Conservation (phyloP, 192 early-diverging fungal species). For the Coemansia sp. region DNA sequence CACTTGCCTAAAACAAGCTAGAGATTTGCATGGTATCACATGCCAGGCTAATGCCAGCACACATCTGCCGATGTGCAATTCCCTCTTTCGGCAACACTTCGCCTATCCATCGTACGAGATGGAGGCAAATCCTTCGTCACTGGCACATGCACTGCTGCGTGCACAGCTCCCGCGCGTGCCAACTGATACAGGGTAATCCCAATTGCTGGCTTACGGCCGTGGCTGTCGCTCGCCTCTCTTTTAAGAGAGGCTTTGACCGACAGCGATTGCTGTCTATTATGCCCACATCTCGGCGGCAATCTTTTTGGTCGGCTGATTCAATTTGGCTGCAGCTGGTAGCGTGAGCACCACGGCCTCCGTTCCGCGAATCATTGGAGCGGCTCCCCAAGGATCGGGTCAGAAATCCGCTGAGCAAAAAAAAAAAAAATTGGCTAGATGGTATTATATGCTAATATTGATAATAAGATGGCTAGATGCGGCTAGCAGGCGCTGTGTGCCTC, state of each 20-base stretch:
- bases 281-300: background rate
- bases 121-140: background rate
- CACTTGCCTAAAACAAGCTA: slow-evolving; percentile 1
- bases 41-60: background rate
- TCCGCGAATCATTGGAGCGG: background rate
- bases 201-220: background rate
- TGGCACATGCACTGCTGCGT: background rate
- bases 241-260: background rate
- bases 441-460: background rate
- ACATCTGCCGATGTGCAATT: background rate
- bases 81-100: background rate
- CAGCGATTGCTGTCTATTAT: background rate
- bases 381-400: no score
- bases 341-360: background rate
- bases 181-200: background rate
- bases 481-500: slow-evolving; percentile 17
- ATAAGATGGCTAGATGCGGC: background rate
- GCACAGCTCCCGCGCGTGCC: background rate
- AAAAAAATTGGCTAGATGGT: background rate
- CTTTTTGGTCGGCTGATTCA: background rate
- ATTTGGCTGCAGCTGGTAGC: background rate
- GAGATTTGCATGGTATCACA: background rate
- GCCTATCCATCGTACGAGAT: background rate
- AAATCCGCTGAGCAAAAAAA: background rate
- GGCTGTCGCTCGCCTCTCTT: background rate